Base-by-base conservation (phyloP, 2,329 filamentous ascomycete species). In the Penicillium psychrosexuale region DNA sequence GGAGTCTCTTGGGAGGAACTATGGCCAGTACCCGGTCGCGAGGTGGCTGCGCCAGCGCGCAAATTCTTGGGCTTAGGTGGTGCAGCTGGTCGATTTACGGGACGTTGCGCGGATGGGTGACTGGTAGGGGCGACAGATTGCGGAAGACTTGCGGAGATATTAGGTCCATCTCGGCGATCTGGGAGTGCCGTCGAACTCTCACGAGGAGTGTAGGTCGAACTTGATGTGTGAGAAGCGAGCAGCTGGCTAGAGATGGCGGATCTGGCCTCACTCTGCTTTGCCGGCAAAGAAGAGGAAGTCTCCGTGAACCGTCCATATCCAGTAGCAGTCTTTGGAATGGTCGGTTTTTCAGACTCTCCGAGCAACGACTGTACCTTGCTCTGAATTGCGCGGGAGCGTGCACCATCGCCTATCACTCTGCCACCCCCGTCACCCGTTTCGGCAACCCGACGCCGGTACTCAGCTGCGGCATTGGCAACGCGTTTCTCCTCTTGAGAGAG, bases 271-370 rank as follows among this genome's bases (percentile, higher is more conserved):
- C 64, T 63, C 55, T 68, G 67, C 68, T 75, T 74, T 62, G 71
- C 72, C 68, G 72, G 72, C 66, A 73, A 72, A 69, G 69, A 68
- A 59, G 67, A 57, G 47, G 69, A 57, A 45, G 65, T 61, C 59
- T 86, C 89, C 19, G 92, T 91, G 71, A 89, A 97, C 57, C 87
- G 87, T 8, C 94, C 94, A 69, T 97, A 97, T 0, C 93, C 93
- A 60, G 92, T 87, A 0, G 92, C 92, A 0, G 91, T 96, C 61
- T 86, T 85, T 13, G 77, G 75, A 1, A 81, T 75, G 12, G 83
- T 75, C 5, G 84, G 79, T 61, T 80, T 85, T 64, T 85, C 84
- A 38, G 88, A 90, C 66, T 97, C 92, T 57, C 86, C 65, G 15
- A 99, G 77, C 47, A 97, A 78, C 47, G 84, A 90, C 75, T 95